Conservation (phyloP, 1,139 yeast genomes). For the Suhomyces maxii region DNA sequence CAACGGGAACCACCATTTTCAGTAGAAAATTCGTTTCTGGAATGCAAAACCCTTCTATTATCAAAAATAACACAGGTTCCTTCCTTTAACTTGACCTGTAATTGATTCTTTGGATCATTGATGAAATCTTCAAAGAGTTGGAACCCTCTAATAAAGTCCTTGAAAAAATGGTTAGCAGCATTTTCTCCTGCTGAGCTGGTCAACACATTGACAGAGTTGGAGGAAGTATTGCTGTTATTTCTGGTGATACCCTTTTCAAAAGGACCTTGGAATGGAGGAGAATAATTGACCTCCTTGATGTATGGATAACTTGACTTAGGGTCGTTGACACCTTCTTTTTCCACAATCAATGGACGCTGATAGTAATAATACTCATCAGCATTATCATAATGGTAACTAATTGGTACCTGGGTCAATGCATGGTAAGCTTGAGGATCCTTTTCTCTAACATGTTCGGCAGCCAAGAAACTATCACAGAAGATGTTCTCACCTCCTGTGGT, state of each 20-base stretch:
- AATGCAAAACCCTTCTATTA: slow-evolving; percentile 72
- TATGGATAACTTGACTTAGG: slow-evolving; percentile 31
- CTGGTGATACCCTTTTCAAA: slow-evolving; percentile 55
- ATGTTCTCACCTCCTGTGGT: slow-evolving; percentile 70
- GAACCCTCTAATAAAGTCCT: slow-evolving; percentile 61
- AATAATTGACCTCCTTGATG: slow-evolving; percentile 65
- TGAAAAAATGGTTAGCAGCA: slow-evolving; percentile 33
- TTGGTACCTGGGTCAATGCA: slow-evolving; percentile 63
- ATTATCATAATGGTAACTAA: slow-evolving; percentile 70
- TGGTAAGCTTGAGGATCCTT: slow-evolving; percentile 63
- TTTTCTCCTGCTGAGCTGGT: slow-evolving; percentile 20
- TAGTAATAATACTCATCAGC: slow-evolving; percentile 65
- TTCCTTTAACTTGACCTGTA: slow-evolving; percentile 57
- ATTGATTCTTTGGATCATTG: slow-evolving; percentile 55
- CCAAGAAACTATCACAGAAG: slow-evolving; percentile 74
- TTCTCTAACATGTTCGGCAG: slow-evolving; percentile 55
- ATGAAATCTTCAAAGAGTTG: slow-evolving; percentile 59
- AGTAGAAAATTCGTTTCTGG: slow-evolving; percentile 60
- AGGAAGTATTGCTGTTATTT: slow-evolving; percentile 18
- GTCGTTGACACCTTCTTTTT: slow-evolving; percentile 40
- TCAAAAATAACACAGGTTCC: slow-evolving; percentile 70
- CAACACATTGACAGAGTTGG: slow-evolving; percentile 7
- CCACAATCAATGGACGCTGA: slow-evolving; percentile 65
- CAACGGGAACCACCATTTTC: slow-evolving; percentile 59
- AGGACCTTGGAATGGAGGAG: slow-evolving; percentile 89